Evolutionary conservation across 108 stramenopile genomes (phyloP).

Genomic region (Schizochytrium sp.): DNA sequence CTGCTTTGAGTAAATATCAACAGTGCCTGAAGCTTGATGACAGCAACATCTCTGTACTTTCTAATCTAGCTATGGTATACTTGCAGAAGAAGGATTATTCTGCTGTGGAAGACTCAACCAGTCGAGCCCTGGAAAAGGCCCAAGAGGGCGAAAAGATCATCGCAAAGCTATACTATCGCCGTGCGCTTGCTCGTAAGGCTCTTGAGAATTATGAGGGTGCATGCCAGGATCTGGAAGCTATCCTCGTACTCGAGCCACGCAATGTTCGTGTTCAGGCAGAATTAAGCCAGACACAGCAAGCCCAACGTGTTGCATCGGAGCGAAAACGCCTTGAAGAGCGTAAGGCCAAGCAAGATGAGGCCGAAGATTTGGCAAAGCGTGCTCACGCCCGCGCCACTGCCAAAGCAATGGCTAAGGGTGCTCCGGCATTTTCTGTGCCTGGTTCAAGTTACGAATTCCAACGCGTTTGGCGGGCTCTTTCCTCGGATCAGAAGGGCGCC

Average conservation of each 20-base stretch:
- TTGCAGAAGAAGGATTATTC: background rate
- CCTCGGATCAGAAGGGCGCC: background rate
- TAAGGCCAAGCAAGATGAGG: conserved; percentile 12
- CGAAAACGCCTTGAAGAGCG: conserved; percentile 42
- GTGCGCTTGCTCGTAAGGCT: conserved; percentile 6
- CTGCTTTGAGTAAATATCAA: conserved; percentile 29
- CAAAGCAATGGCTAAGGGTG: background rate
- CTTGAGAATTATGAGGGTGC: background rate
- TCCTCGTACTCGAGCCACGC: background rate
- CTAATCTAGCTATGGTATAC: conserved; percentile 31
- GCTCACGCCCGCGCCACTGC: conserved; percentile 16
- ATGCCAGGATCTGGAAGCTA: background rate
- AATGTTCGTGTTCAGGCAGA: conserved; percentile 4
- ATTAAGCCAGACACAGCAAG: background rate
- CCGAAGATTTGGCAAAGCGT: conserved; percentile 16
- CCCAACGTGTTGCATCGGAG: background rate
- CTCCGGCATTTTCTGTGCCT: background rate
- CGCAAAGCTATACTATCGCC: conserved; percentile 10
- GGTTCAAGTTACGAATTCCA: conserved; percentile 26
- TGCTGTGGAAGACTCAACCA: background rate
- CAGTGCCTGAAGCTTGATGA: background rate
- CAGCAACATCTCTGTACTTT: background rate
- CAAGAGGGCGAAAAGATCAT: background rate
- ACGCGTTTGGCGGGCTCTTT: conserved; percentile 15
- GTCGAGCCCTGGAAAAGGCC: background rate